phyloP scores from a whole-genome alignment of 2,329 filamentous ascomycete species.

The Ophiostoma quercus region DNA sequence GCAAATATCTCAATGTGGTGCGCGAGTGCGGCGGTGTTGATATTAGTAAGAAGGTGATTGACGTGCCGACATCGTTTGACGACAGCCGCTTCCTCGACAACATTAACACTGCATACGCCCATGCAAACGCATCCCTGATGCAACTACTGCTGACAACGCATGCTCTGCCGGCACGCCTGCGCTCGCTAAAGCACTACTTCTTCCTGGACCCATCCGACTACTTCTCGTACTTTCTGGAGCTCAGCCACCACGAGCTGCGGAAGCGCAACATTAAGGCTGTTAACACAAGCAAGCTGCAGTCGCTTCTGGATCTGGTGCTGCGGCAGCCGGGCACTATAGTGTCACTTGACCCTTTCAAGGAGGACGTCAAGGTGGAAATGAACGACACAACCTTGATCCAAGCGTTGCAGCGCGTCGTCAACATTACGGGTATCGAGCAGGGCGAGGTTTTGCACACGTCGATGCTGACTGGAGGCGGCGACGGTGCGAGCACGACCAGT shows the following conservation, averaged over 20 bases:
- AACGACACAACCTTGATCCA: conserved; percentile 90
- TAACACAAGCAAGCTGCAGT: conserved; percentile 90
- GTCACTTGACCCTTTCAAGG: conserved; percentile 92
- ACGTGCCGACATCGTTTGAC: conserved; percentile 89
- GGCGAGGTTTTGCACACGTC: conserved; percentile 75
- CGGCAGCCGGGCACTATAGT: conserved; percentile 95
- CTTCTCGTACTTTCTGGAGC: conserved; percentile 95
- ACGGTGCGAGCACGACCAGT: conserved; percentile 77
- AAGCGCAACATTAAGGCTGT: conserved; percentile 87
- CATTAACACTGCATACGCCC: conserved; percentile 88
- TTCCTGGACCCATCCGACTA: conserved; percentile 97
- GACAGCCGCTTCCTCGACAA: conserved; percentile 91
- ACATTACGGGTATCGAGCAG: conserved; percentile 90
- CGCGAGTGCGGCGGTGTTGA: conserved; percentile 95
- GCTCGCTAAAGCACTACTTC: conserved; percentile 96
- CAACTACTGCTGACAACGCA: conserved; percentile 89
- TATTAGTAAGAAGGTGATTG: conserved; percentile 78
- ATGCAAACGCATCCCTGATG: conserved; percentile 90
- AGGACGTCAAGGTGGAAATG: conserved; percentile 96
- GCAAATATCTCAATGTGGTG: conserved; percentile 97
- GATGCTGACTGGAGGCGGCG: conserved; percentile 58
- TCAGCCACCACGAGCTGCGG: conserved; percentile 80
- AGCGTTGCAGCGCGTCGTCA: conserved; percentile 92
- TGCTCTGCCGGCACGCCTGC: conserved; percentile 76
- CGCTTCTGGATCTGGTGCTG: conserved; percentile 87